These are phyloP conservation scores for Takashimella koratensis DNA, from an alignment of 1,284 basidiomycete genomes.

Conservation along the genomic window DNA sequence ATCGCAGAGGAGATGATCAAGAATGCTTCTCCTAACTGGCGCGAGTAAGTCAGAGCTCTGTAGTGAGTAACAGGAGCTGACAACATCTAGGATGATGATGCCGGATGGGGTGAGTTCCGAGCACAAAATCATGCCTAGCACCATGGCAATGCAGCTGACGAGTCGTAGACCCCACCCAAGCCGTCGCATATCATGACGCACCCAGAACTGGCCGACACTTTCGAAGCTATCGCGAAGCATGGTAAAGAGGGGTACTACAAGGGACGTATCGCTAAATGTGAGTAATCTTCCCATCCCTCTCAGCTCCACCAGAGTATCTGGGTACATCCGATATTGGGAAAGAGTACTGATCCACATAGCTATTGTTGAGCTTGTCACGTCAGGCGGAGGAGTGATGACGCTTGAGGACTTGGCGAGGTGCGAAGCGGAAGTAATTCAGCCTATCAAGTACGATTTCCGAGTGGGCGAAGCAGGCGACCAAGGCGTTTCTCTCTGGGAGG, in stretches of 20 bases:
- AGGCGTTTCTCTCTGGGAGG: conserved; percentile 83
- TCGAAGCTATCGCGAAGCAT: conserved; percentile 69
- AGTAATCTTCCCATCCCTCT: background rate
- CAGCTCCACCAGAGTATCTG: too few relatives aligned
- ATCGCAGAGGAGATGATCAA: conserved; percentile 69
- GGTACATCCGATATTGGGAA: too few relatives aligned
- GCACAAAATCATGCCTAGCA: background rate
- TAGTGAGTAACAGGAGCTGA: too few relatives aligned
- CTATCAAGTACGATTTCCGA: conserved; percentile 79
- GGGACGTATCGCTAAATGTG: conserved; percentile 63
- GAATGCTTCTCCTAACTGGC: conserved; percentile 72
- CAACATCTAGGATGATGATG: conserved; percentile 47
- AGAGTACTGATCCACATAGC: conserved; percentile 48
- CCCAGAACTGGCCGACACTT: conserved; percentile 71
- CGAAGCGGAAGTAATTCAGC: conserved; percentile 69
- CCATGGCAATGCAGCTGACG: too few relatives aligned
- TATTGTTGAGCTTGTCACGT: conserved; percentile 72
- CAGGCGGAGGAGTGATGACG: conserved; percentile 81
- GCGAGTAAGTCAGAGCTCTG: conserved; percentile 56
- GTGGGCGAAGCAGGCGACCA: conserved; percentile 50
- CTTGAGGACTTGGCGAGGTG: conserved; percentile 80
- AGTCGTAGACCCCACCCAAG: conserved; percentile 40
- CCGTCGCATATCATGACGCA: conserved; percentile 73
- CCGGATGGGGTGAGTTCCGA: conserved; percentile 31
- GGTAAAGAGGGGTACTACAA: conserved; percentile 78